These are phyloP conservation scores for Penicillium sp. DNA, from an alignment of 2,329 filamentous ascomycete genomes.

Conservation along the genomic window DNA sequence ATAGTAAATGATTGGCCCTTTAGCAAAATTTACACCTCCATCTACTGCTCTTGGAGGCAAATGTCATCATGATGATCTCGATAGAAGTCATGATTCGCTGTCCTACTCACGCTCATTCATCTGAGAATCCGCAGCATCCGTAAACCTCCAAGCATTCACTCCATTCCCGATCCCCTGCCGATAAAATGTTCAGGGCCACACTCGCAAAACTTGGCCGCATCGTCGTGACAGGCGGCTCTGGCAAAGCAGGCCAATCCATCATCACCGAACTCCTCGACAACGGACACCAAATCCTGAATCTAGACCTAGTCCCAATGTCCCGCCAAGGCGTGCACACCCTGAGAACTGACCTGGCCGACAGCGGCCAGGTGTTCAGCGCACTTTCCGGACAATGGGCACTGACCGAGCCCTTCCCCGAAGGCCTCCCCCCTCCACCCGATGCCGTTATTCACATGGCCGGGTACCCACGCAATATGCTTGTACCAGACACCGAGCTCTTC, in stretches of 20 bases:
- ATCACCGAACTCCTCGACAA: constrained; percentile 53
- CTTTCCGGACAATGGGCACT: constrained; percentile 59
- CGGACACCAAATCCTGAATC: constrained; percentile 56
- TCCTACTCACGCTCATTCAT: background rate
- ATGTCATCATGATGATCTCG: constrained; percentile 23
- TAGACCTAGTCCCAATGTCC: constrained; percentile 52
- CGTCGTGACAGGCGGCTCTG: constrained; percentile 58
- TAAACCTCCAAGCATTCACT: background rate
- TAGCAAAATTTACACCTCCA: background rate
- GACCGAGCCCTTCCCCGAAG: constrained; percentile 34
- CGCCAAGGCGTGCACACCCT: constrained; percentile 50
- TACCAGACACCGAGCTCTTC: constrained; percentile 62
- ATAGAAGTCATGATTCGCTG: constrained; percentile 8
- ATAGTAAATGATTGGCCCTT: background rate
- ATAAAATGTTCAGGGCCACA: background rate
- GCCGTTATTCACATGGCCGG: constrained; percentile 64
- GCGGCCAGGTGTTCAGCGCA: constrained; percentile 58
- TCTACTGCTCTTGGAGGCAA: background rate
- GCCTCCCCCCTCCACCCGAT: constrained; percentile 51
- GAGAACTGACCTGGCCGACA: constrained; percentile 58
- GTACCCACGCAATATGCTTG: constrained; percentile 61
- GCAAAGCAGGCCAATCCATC: constrained; percentile 56
- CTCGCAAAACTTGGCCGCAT: constrained; percentile 51
- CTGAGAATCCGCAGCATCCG: background rate
- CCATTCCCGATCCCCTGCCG: background rate